Evolutionary conservation across 2,329 filamentous ascomycete species (phyloP), one percentile per base, ranked within the genome.

Genomic region (Alternaria sp.): DNA sequence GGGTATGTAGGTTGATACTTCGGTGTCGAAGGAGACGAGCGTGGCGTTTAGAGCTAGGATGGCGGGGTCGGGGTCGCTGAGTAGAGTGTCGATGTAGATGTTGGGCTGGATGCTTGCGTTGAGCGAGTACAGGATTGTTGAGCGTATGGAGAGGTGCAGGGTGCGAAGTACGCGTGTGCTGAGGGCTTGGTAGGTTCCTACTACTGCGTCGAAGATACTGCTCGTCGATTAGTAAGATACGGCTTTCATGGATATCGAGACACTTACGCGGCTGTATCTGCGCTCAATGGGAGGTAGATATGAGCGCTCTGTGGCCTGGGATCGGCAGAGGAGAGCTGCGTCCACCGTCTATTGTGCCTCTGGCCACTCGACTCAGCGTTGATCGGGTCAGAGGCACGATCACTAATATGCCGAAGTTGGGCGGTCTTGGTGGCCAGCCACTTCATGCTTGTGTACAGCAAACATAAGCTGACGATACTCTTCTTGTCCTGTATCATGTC

Each of bases 381-480:
- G 81, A 67, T 86, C 30, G 88, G 89, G 78, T 93, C 89, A 40
- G 88, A 87, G 49, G 92, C 89, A 64, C 91, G 89, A 56, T 87
- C 85, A 19, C 92, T 95, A 73, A 97, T 93, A 74, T 95, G 90
- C 45, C 96, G 88, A 57, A 99, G 85, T 61, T 92, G 86, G n/a
- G 86, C 83, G 45, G 97, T 89, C 81, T 95, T 96, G 70, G 90
- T 90, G 19, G 92, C 90, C 36, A 99, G 88, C 96, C 96, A 99
- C 84, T 96, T 96, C 93, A 98, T 97, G 83, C 94, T 97, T 54
- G 94, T 97, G 79, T 97, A 96, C 36, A 99, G 84, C 43, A 97
- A 86, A 71, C 94, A 97, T 5, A 99, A 83, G 5, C 91, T 91
- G 46, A 91, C 89, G 26, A 98, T 90, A 5, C 90, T 91, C 77